Percentiles rank a stretch among this genome's conserved stretches.
Evolutionary conservation across 495 filamentous ascomycete species (phyloP).

Genomic region (Wilcoxina mikolae): DNA sequence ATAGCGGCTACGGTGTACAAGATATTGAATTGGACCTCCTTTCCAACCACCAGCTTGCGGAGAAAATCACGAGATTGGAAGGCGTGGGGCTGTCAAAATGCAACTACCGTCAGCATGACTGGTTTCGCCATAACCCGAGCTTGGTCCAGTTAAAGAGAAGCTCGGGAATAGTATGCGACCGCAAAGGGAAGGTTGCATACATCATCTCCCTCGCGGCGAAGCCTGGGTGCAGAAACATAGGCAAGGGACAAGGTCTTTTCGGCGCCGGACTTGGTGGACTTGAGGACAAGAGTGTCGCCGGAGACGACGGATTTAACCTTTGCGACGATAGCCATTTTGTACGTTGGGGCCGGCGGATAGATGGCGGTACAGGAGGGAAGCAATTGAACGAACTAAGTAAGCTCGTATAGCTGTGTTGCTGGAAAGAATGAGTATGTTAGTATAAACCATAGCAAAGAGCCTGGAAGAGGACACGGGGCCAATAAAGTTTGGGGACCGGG

Average conservation of each 20-base stretch:
- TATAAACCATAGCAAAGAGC: too few species aligned
- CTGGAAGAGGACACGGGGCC: too few species aligned
- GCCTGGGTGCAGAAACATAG: slow-evolving; percentile 72
- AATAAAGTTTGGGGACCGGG: too few species aligned
- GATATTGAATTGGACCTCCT: slow-evolving; percentile 66
- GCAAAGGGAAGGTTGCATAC: slow-evolving; percentile 28
- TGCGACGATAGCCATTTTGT: slow-evolving; percentile 35
- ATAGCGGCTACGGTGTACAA: slow-evolving; percentile 68
- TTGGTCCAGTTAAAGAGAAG: background rate
- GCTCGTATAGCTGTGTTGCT: too few species aligned
- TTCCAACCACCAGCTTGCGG: slow-evolving; percentile 67
- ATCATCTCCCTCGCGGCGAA: slow-evolving; percentile 83
- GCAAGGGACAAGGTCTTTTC: slow-evolving; percentile 81
- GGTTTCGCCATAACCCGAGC: background rate
- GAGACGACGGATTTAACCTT: slow-evolving; percentile 88
- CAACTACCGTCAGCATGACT: background rate
- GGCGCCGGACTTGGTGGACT: slow-evolving; percentile 55
- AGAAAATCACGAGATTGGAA: slow-evolving; percentile 91
- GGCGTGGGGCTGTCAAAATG: slow-evolving; percentile 46
- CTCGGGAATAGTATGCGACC: background rate
- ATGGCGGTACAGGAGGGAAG: slow-evolving; percentile 1
- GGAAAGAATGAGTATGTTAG: too few species aligned
- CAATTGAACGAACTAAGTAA: too few species aligned
- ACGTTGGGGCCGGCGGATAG: background rate
- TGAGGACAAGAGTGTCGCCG: slow-evolving; percentile 77